Base-by-base conservation (phyloP, 1,139 yeast species). In the Saccharomyces pastorianus region DNA sequence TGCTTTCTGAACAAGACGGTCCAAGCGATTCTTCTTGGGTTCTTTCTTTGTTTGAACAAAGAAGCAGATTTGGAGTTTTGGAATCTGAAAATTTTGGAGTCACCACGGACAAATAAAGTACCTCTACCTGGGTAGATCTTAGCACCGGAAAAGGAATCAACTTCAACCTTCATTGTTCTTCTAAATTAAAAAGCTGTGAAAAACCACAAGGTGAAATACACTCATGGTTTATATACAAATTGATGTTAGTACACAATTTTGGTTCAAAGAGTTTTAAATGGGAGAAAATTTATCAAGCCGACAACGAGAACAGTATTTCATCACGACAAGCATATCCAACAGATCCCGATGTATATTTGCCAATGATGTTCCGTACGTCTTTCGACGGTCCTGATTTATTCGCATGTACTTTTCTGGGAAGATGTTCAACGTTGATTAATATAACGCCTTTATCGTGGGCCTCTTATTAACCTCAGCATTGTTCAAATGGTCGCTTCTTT, bases 111-210 rank as follows among this genome's bases (percentile, higher is more conserved):
- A 76, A 89, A 93, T 78, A 93, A 86, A 77, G 95, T 89, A 81
- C 99, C 98, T 85, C 96, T 88, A 81, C 98, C 98, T 83, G 99
- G 99, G 96, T 93, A 93, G 85, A 93, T 91, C 83, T 91, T 93
- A 75, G 91, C 80, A 80, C 99, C 99, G 74, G 98, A 91, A 84
- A 93, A 93, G 77, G 98, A 88, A 81, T 93, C 98, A 82, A 91
- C 82, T 87, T 93, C 99, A 81, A 95, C 89, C 96, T 93, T 93
- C 99, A 93, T 95, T 80, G 38, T 32, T 32, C 38, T 32, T 32
- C 38, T 32, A 29, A 5, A 29, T 29, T 29, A 29, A 29, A 5
- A 29, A 29, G 25, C 13, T 4, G n/a, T 11, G 6, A 29, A 29
- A 29, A 29, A 29, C 13, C 32, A 29, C n/a, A 29, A 29, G 32